Evolutionary conservation across 306 rosid genomes (phyloP).

Genomic region (Hylodesmum podocarpum): DNA sequence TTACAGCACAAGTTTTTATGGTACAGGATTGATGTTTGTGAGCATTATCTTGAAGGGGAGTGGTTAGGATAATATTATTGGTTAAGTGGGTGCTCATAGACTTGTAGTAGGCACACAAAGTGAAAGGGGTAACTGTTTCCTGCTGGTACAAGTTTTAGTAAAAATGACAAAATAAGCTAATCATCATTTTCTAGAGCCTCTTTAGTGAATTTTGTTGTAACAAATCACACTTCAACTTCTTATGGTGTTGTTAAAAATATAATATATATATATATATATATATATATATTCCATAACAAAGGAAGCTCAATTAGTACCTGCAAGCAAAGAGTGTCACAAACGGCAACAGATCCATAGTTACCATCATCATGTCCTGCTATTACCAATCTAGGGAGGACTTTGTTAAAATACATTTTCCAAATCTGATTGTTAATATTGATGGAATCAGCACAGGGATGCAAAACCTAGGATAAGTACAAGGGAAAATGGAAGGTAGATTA

Average conservation of each 20-base stretch:
- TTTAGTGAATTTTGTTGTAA: neutral
- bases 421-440: slow-evolving; percentile 52
- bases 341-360: slow-evolving; percentile 55
- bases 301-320: slow-evolving; percentile 42
- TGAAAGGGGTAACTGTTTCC: neutral
- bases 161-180: neutral
- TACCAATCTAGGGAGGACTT: slow-evolving; percentile 60
- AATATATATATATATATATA: too few relatives aligned
- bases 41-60: neutral
- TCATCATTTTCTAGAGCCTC: neutral
- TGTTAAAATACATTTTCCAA: slow-evolving; percentile 53
- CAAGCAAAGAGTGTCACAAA: slow-evolving; percentile 63
- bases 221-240: neutral
- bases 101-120: neutral
- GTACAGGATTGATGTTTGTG: neutral
- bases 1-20: neutral
- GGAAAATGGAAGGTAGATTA: slow-evolving; percentile 4
- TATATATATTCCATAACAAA: neutral
- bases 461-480: slow-evolving; percentile 43
- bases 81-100: neutral
- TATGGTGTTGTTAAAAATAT: neutral
- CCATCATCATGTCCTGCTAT: slow-evolving; percentile 49
- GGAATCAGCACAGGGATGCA: slow-evolving; percentile 51
- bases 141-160: neutral
- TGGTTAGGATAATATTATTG: neutral